phyloP scores from a whole-genome alignment of 345 rosid species.

The Gossypium raimondii region DNA sequence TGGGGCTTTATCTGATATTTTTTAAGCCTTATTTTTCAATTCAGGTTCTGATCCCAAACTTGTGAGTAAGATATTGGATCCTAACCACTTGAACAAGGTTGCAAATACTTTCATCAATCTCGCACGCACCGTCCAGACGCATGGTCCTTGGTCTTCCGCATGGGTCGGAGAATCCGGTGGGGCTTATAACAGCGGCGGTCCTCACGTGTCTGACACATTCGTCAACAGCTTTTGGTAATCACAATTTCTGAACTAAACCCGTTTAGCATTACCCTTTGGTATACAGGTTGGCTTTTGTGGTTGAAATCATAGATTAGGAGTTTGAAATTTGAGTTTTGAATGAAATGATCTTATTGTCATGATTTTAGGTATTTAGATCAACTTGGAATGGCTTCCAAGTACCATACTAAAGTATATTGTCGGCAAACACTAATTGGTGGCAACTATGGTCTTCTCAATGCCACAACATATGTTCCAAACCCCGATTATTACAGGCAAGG shows the following conservation, averaged over 20 bases:
- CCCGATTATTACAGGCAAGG: constrained; percentile 96
- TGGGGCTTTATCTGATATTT: not conserved
- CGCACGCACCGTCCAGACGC: constrained; percentile 39
- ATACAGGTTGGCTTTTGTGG: too few species aligned
- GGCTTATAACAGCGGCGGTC: constrained; percentile 94
- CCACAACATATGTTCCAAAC: constrained; percentile 62
- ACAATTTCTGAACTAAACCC: not conserved
- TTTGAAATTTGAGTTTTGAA: too few species aligned
- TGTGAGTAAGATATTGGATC: constrained; percentile 73
- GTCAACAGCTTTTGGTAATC: constrained; percentile 89
- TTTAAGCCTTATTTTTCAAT: constrained; percentile 10
- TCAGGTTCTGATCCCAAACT: constrained; percentile 79
- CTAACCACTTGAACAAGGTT: constrained; percentile 50
- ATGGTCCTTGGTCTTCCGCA: constrained; percentile 88
- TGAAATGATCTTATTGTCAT: not conserved
- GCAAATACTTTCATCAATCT: constrained; percentile 56
- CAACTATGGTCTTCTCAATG: constrained; percentile 78
- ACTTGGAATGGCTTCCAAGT: constrained; percentile 87
- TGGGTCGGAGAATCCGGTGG: constrained; percentile 99
- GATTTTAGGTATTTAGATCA: constrained; percentile 85
- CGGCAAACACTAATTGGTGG: constrained; percentile 94
- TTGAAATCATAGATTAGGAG: too few species aligned
- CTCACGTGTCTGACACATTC: constrained; percentile 74
- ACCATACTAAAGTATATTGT: constrained; percentile 88
- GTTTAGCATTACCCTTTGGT: not conserved